Evolutionary conservation across 2,329 filamentous ascomycete genomes (phyloP), one percentile per base, ranked within the genome.

Genomic region (Xylaria sp.): DNA sequence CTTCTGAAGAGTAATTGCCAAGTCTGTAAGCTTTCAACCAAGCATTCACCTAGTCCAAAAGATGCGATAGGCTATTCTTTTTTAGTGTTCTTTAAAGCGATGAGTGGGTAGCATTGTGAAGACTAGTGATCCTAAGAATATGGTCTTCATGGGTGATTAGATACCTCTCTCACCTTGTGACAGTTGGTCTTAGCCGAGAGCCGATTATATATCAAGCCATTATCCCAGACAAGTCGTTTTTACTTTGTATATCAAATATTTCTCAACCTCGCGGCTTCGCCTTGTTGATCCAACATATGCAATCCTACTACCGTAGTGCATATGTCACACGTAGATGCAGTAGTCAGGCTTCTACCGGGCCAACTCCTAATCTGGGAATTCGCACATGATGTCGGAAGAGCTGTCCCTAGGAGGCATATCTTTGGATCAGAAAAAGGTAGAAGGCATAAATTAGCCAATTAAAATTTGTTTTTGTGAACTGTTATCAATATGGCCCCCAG

Each of bases 1-100:
- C 30, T 45, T 34, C 34, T 30, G 45, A 30, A 62, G 66, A 62
- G 66, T 68, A 65, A 62, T 68, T 62, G 66, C 66, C 62, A 68
- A 68, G 66, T 53, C 52, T 46, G 25, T 68, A 68, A 28, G 56
- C 41, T 4, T 46, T 62, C 45, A 52, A 52, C 52, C 52, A 36
- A 53, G 48, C 32, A 34, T 20, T 46, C 46, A 30, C 13, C 39
- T 55, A 48, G 52, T 28, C 39, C 20, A 53, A 18, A 62, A 56
- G 25, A 48, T 55, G 23, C 43, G 18, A 64, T 34, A 15, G 39
- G 55, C 36, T 56, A 28, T n/a, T n/a, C 53, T 20, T 36, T 23
- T 30, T 18, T 63, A 32, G 45, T 23, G 12, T 39, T 23, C 7
- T 28, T 28, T 30, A 2, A 18, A 34, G 28, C 18, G 13, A 39